phyloP scores from a whole-genome alignment of 169 alveolate genomes.

The Plasmodium coatneyi region DNA sequence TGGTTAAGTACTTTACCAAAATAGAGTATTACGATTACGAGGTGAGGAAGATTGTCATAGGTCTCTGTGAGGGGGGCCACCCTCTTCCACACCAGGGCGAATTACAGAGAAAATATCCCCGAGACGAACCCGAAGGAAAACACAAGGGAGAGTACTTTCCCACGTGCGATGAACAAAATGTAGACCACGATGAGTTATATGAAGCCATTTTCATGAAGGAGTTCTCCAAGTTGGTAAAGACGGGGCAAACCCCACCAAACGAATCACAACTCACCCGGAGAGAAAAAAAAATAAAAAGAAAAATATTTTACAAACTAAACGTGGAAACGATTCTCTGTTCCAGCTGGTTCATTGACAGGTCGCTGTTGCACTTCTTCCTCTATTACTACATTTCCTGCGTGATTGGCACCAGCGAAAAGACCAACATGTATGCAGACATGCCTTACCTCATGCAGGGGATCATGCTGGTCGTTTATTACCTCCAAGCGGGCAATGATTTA shows the following conservation, averaged over 20 bases:
- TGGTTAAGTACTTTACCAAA: constrained; percentile 55
- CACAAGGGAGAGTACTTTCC: neutral
- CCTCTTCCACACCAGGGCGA: neutral
- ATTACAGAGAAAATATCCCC: neutral
- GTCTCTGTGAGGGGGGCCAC: neutral
- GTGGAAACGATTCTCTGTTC: constrained; percentile 68
- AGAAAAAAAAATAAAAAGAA: constrained; percentile 19
- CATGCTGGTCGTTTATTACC: constrained; percentile 30
- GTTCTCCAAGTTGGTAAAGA: neutral
- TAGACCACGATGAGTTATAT: neutral
- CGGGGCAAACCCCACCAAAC: neutral
- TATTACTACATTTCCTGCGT: constrained; percentile 53
- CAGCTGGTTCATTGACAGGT: constrained; percentile 67
- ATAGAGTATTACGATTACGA: constrained; percentile 70
- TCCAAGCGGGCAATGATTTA: constrained; percentile 72
- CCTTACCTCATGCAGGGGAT: constrained; percentile 71
- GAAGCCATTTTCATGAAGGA: neutral
- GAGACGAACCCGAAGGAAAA: neutral
- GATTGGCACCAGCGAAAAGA: constrained; percentile 26
- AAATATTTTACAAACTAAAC: constrained; percentile 63
- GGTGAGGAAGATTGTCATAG: constrained; percentile 8
- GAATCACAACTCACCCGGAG: neutral
- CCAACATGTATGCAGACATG: constrained; percentile 30
- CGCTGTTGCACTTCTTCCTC: constrained; percentile 55
- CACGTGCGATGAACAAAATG: neutral